Base-by-base conservation (phyloP, 1,139 yeast genomes). In the Lizanozyma gosingica region DNA sequence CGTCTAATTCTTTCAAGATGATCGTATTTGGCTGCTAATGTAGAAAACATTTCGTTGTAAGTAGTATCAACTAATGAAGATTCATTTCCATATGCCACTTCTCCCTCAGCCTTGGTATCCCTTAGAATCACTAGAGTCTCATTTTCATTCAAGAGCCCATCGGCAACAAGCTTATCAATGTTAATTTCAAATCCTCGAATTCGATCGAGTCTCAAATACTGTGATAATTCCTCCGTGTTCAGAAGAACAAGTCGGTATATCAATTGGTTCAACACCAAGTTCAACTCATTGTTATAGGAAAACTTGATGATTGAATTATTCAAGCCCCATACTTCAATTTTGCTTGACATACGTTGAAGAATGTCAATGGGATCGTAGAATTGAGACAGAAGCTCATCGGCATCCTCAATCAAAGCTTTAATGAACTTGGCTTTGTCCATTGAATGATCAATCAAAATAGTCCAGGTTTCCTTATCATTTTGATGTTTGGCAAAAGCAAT, bases 401-500 rank as follows among this genome's bases (percentile, higher is more conserved):
- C 79, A 41, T 78, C 70, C 46, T 83, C 82, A 42, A 92, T 71
- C 39, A 92, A 66, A 2, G 85, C 83, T 46, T 78, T 76, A 41
- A 90, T 81, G 55, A 86, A 88, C 14, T 68, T 66, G 0, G 96
- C 94, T 49, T 80, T 79, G 36, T 73, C 70, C 63, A 82, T 71
- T 15, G 95, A 81, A 55, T 82, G 80, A 15, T 76, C 78, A 11
- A 90, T 63, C 44, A 92, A 66, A 37, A 80, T 78, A 37, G 78
- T 78, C 95, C 97, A 90, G 9, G 88, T 65, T 15, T 85, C 94
- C 29, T 66, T 60, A 50, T 86, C 94, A 40, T 81, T 78, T 47
- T 83, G 80, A 14, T 73, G 70, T 43, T 74, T 79, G 1, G 94
- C 95, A 68, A 88, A 92, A 15, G 72, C 74, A 33, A 92, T 84